phyloP scores from a whole-genome alignment of 129 eudicot species.

The Ambrosia artemisiifolia region DNA sequence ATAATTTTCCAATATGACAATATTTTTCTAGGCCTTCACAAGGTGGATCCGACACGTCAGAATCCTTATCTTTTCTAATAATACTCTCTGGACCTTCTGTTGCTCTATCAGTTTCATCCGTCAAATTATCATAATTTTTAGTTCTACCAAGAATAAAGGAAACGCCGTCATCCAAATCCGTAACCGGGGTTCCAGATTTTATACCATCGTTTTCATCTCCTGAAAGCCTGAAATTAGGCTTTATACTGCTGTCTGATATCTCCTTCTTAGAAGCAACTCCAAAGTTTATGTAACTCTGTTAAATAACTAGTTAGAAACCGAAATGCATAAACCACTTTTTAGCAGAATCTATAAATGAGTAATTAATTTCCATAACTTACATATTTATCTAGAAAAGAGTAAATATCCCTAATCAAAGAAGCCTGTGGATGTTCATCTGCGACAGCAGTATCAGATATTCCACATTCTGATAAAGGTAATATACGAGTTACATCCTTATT shows the following conservation, averaged over 20 bases:
- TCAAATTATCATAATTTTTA: slow-evolving; percentile 22
- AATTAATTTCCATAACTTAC: slow-evolving; percentile 47
- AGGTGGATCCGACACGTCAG: slow-evolving; percentile 13
- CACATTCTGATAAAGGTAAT: slow-evolving; percentile 80
- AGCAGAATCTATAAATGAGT: not conserved
- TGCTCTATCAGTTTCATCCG: slow-evolving; percentile 15
- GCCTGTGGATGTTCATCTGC: slow-evolving; percentile 51
- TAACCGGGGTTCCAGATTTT: slow-evolving; percentile 34
- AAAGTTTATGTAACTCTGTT: slow-evolving; percentile 87
- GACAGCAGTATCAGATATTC: slow-evolving; percentile 50
- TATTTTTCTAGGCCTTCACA: slow-evolving; percentile 30
- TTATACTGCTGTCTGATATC: slow-evolving; percentile 33
- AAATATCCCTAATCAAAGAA: slow-evolving; percentile 70
- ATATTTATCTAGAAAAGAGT: slow-evolving; percentile 75
- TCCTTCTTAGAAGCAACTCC: slow-evolving; percentile 84
- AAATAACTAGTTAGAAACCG: slow-evolving; percentile 19
- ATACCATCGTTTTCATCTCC: slow-evolving; percentile 44
- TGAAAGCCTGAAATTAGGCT: slow-evolving; percentile 47
- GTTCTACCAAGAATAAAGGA: slow-evolving; percentile 62
- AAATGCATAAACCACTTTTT: not conserved
- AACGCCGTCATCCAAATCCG: slow-evolving; percentile 73
- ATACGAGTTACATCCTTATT: slow-evolving; percentile 82
- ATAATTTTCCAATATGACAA: slow-evolving; percentile 18
- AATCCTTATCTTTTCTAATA: slow-evolving; percentile 14
- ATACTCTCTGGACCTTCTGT: slow-evolving; percentile 11